These are phyloP conservation scores for Cyclotella sp. DNA, from an alignment of 108 stramenopile species.

Conservation along the genomic window DNA sequence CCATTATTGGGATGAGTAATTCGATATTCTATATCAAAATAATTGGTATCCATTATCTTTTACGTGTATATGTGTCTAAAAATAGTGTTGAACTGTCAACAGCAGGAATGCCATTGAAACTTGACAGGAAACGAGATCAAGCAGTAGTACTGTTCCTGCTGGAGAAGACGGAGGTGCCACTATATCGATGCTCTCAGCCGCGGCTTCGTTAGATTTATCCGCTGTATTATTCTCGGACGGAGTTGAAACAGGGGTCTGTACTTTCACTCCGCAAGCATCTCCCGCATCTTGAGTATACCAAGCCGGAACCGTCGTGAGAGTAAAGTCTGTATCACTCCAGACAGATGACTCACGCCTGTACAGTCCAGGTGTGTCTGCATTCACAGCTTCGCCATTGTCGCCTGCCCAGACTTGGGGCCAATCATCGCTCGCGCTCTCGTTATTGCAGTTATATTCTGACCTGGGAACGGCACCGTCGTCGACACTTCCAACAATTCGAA, in stretches of 20 bases:
- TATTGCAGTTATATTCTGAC: conserved; percentile 36
- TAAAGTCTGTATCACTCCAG: conserved; percentile 44
- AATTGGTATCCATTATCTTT: too few species aligned
- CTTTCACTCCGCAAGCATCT: conserved; percentile 26
- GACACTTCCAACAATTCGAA: conserved; percentile 39
- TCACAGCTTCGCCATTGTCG: conserved; percentile 39
- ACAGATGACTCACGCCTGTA: conserved; percentile 46
- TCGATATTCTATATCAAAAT: too few species aligned
- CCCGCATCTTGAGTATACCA: conserved; percentile 36
- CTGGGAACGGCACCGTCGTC: conserved; percentile 32
- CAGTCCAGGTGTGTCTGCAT: conserved; percentile 29
- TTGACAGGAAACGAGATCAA: too few species aligned
- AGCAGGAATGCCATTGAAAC: too few species aligned
- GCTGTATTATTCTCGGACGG: not conserved
- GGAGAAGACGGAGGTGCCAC: not conserved
- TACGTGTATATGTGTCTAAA: too few species aligned
- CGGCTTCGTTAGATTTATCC: not conserved
- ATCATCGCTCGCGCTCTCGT: not conserved
- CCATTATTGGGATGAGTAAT: conserved; percentile 10
- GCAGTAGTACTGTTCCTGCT: not conserved
- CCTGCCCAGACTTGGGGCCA: conserved; percentile 41
- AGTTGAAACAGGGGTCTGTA: not conserved
- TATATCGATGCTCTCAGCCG: not conserved
- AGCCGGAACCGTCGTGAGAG: conserved; percentile 32
- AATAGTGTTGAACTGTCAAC: too few species aligned